A percentile compares a stretch with the other conserved stretches of the same genome.
Conservation (phyloP, 2,329 filamentous ascomycete species). For the Aspergillus caelatus region DNA sequence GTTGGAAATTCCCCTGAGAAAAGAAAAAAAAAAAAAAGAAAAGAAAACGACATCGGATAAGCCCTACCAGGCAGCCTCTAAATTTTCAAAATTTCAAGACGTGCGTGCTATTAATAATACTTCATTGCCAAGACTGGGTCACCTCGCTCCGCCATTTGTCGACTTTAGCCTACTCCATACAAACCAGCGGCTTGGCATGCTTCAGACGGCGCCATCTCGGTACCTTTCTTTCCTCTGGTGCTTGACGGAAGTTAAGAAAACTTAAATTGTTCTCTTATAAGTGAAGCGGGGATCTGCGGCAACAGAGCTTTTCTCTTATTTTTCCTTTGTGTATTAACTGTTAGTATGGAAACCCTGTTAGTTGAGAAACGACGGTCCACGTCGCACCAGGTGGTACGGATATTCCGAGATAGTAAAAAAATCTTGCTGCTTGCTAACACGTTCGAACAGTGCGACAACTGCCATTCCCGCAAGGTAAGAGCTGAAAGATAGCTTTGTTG, state of each 20-base stretch:
- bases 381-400: background rate
- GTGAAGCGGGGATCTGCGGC: background rate
- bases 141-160: background rate
- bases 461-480: slow-evolving; percentile 24
- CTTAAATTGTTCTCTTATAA: background rate
- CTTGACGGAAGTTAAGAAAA: background rate
- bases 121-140: background rate
- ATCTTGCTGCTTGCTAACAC: background rate
- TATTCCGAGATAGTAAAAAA: background rate
- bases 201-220: background rate
- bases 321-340: background rate
- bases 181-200: background rate
- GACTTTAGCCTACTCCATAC: background rate
- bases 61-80: background rate
- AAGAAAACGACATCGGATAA: background rate
- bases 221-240: background rate
- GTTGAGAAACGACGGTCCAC: background rate
- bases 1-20: background rate
- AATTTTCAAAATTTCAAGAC: background rate
- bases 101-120: background rate
- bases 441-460: slow-evolving; percentile 20
- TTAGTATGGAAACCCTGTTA: background rate
- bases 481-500: too few relatives aligned
- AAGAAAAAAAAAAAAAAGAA: background rate
- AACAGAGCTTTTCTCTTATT: too few relatives aligned